phyloP scores from a whole-genome alignment of 805 yeast genomes.

The Pichia exigua region DNA sequence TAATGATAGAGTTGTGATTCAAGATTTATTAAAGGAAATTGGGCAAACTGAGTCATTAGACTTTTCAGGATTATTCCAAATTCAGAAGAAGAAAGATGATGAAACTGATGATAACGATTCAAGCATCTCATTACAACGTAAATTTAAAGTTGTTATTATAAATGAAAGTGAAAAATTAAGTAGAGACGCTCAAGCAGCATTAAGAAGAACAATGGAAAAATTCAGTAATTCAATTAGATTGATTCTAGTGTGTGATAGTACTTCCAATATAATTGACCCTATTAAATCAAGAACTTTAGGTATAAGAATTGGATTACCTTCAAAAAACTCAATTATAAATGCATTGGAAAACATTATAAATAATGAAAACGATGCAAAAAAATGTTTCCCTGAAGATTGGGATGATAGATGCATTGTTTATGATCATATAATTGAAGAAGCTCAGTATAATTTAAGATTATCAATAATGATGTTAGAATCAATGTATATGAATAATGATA shows the following conservation, averaged over 20 bases:
- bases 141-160: conserved; percentile 75
- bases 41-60: conserved; percentile 97
- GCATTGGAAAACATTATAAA: conserved; percentile 50
- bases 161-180: conserved; percentile 87
- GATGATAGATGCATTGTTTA: conserved; percentile 31
- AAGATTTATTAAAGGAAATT: conserved; percentile 85
- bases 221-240: conserved; percentile 82
- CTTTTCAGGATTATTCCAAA: conserved; percentile 38
- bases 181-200: conserved; percentile 92
- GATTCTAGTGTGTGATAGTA: conserved; percentile 78
- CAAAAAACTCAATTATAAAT: conserved; percentile 43
- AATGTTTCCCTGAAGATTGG: conserved; percentile 29
- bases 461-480: conserved; percentile 79
- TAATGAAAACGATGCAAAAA: conserved; percentile 40
- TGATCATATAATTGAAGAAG: conserved; percentile 42
- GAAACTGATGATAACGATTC: not conserved
- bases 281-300: conserved; percentile 87
- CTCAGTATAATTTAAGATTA: conserved; percentile 69
- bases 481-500: conserved; percentile 59
- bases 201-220: conserved; percentile 94
- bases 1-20: conserved; percentile 91
- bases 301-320: conserved; percentile 83
- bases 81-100: conserved; percentile 7
- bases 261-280: conserved; percentile 88
- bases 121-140: conserved; percentile 27